phyloP scores from a whole-genome alignment of 2,329 filamentous ascomycete genomes.

The Phialophora tarda region DNA sequence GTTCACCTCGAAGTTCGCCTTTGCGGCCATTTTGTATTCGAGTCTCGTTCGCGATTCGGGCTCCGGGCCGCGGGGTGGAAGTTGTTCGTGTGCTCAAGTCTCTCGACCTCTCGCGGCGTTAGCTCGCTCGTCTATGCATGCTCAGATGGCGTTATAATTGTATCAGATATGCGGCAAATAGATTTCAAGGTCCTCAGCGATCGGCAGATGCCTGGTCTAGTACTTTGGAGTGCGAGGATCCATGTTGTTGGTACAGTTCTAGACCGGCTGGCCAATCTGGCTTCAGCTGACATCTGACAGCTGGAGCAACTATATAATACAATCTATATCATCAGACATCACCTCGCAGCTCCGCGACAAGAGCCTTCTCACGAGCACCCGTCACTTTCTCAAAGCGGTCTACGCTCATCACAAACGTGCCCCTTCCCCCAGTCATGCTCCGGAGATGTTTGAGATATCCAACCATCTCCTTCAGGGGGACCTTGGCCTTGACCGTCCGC shows the following conservation, averaged over 20 bases:
- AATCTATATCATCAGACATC: constrained; percentile 18
- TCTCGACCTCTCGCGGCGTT: constrained; percentile 7
- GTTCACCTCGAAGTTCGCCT: constrained; percentile 93
- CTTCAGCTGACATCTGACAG: constrained; percentile 9
- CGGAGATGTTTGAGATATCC: constrained; percentile 89
- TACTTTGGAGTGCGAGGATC: not conserved
- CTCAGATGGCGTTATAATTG: constrained; percentile 3
- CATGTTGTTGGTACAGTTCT: constrained; percentile 18
- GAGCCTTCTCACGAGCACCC: constrained; percentile 63
- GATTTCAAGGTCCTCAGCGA: not conserved
- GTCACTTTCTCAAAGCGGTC: constrained; percentile 73
- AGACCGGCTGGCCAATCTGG: constrained; percentile 12
- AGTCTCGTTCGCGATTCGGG: constrained; percentile 16
- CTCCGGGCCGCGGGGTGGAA: constrained; percentile 12
- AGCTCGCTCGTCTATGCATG: constrained; percentile 10
- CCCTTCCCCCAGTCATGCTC: constrained; percentile 84
- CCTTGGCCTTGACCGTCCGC: constrained; percentile 76
- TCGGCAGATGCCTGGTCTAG: not conserved
- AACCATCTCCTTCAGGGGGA: constrained; percentile 95
- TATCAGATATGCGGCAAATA: not conserved
- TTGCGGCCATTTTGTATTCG: constrained; percentile 37
- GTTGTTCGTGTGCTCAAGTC: constrained; percentile 23
- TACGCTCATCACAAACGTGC: constrained; percentile 76
- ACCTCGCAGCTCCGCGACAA: constrained; percentile 55
- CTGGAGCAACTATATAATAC: not conserved